phyloP scores from a whole-genome alignment of 2,329 filamentous ascomycete genomes.

The Cercospora beticola region DNA sequence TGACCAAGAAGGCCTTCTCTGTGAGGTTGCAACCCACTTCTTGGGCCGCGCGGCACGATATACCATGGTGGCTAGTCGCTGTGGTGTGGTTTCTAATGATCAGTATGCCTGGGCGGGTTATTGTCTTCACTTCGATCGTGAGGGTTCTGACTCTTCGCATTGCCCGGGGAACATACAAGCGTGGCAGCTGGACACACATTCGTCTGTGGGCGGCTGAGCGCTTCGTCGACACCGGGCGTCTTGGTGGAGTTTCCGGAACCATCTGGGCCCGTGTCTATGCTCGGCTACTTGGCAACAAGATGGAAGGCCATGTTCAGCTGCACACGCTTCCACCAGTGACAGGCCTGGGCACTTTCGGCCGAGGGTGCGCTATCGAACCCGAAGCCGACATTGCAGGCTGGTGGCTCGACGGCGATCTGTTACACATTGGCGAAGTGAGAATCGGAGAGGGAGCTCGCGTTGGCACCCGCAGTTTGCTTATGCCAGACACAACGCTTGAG shows the following conservation, averaged over 20 bases:
- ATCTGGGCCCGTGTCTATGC: slow-evolving; percentile 10
- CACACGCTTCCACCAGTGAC: slow-evolving; percentile 11
- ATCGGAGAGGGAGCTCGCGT: slow-evolving; percentile 3
- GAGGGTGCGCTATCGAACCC: slow-evolving; percentile 8
- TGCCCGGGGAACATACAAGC: slow-evolving; percentile 5
- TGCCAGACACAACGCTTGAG: slow-evolving; percentile 6
- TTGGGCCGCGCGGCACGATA: slow-evolving; percentile 5
- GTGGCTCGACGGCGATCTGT: slow-evolving; percentile 13
- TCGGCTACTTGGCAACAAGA: slow-evolving; percentile 8
- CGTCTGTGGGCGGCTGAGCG: slow-evolving; percentile 13
- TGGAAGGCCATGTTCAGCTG: slow-evolving; percentile 5
- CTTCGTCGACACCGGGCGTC: slow-evolving; percentile 8
- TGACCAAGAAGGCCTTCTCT: slow-evolving; percentile 10
- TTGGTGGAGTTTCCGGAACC: slow-evolving; percentile 3
- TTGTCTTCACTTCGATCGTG: neutral
- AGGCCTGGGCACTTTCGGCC: slow-evolving; percentile 7
- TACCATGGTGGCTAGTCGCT: slow-evolving; percentile 3
- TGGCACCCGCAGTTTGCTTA: slow-evolving; percentile 9
- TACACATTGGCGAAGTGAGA: slow-evolving; percentile 9
- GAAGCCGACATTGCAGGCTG: slow-evolving; percentile 11
- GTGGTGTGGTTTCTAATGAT: slow-evolving; percentile 6
- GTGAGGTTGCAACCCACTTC: neutral
- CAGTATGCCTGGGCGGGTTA: slow-evolving; percentile 4
- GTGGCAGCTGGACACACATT: slow-evolving; percentile 10
- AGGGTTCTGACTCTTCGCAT: slow-evolving; percentile 1